phyloP scores from a whole-genome alignment of 202 grass and related monocot genomes.

The Saccharum hybrid region DNA sequence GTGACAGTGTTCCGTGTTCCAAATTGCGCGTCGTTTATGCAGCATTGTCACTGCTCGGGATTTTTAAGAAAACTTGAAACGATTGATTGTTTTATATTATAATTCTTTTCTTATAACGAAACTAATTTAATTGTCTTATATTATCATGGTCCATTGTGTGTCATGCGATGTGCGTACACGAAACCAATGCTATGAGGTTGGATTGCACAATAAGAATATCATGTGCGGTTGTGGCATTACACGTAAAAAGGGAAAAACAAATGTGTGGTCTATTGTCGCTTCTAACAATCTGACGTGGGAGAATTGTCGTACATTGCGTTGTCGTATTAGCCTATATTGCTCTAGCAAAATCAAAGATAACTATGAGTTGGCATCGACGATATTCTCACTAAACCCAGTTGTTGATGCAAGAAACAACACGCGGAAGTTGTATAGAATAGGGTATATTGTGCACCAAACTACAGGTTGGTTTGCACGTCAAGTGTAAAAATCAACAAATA shows the following conservation, averaged over 20 bases:
- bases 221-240: background rate
- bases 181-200: background rate
- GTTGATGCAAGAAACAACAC: background rate
- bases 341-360: background rate
- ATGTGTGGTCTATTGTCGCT: background rate
- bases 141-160: background rate
- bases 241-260: background rate
- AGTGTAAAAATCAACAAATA: background rate
- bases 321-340: background rate
- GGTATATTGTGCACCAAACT: background rate
- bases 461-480: background rate
- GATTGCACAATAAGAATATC: background rate
- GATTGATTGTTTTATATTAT: background rate
- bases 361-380: background rate
- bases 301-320: background rate
- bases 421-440: too few relatives aligned
- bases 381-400: background rate
- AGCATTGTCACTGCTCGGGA: background rate
- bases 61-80: background rate
- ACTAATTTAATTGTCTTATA: background rate
- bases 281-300: background rate
- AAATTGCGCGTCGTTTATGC: background rate
- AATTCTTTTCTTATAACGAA: background rate
- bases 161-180: background rate
- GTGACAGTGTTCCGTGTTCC: background rate